Base-by-base conservation (phyloP, 805 yeast species). In the Spathaspora sp. region DNA sequence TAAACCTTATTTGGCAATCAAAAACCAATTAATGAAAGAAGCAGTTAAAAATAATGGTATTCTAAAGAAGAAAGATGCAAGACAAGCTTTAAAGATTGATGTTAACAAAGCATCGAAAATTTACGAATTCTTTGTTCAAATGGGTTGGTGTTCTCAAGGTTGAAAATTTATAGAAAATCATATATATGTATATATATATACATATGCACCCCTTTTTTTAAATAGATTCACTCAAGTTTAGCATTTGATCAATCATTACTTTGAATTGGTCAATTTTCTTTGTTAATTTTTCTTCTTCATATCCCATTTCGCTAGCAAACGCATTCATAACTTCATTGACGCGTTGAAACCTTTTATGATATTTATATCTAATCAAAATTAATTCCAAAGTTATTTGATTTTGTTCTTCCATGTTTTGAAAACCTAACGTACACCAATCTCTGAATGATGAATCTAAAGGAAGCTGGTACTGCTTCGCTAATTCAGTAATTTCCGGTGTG, bases 1-100 rank as follows among this genome's bases (percentile, higher is more conserved):
- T 14, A 93, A 94, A 66, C 96, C 98, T 2, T 94, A 93, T 63
- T 73, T 94, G 54, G 97, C 96, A 2, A 89, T 94, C 56, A 94
- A 94, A 64, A 96, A 89, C 65, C 83, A 89, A 2, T 68, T 94
- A 51, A 90, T 94, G 75, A 82, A 96, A 59, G 97, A 92, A 63
- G 82, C 96, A 31, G 73, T 92, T 40, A 84, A 89, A 57, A 85
- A 87, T 43, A 96, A 96, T 40, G 98, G 98, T 5, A 70, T 79
- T 6, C 66, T 94, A 61, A 89, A 89, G 71, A 86, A 88, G 69
- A 86, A 89, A 62, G 85, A 86, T 16, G 94, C 96, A n/a, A 79
- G 91, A 59, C 97, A 87, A 52, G 71, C 90, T 51, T 72, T 89
- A 54, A 87, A 89, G 61, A 84, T 94, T 50, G 99, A 94, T 64